Evolutionary conservation across 2,329 filamentous ascomycete genomes (phyloP).

Genomic region (Cercospora brassicicola): DNA sequence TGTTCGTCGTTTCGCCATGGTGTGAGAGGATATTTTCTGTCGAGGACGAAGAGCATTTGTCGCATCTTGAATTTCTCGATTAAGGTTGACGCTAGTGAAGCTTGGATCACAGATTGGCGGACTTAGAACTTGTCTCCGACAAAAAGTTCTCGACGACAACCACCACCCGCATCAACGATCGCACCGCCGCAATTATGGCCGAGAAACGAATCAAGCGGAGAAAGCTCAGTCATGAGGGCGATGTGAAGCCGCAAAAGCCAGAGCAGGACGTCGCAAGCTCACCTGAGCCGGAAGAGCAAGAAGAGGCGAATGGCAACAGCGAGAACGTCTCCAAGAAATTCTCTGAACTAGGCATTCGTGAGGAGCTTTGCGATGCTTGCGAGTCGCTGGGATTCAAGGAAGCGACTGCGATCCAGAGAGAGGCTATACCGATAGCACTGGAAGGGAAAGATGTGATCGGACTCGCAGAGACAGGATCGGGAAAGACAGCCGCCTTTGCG

Average conservation of each 20-base stretch:
- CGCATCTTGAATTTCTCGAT: slow-evolving; percentile 11
- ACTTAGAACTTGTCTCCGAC: slow-evolving; percentile 1
- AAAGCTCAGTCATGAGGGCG: slow-evolving; percentile 38
- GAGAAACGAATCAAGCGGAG: slow-evolving; percentile 43
- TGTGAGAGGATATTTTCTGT: neutral
- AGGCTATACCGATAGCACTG: slow-evolving; percentile 80
- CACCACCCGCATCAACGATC: neutral
- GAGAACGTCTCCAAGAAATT: slow-evolving; percentile 55
- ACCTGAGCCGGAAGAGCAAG: slow-evolving; percentile 23
- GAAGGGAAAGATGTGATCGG: slow-evolving; percentile 85
- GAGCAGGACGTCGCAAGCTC: neutral
- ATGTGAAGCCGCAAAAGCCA: neutral
- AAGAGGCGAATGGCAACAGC: slow-evolving; percentile 30
- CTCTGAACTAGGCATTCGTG: slow-evolving; percentile 74
- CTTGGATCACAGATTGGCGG: neutral
- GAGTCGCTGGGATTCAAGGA: slow-evolving; percentile 75
- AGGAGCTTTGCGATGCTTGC: slow-evolving; percentile 87
- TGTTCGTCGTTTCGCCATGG: slow-evolving; percentile 77
- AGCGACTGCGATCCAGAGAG: slow-evolving; percentile 84
- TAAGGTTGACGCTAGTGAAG: slow-evolving; percentile 3
- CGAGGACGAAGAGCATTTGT: neutral
- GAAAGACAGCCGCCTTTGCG: slow-evolving; percentile 94
- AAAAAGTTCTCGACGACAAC: slow-evolving; percentile 5
- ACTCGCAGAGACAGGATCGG: slow-evolving; percentile 89
- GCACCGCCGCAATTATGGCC: slow-evolving; percentile 38